A percentile compares a stretch with the other conserved stretches of the same genome.
Evolutionary conservation across 352 stramenopile genomes (phyloP).

Genomic region (Elongisporangium senticosum): DNA sequence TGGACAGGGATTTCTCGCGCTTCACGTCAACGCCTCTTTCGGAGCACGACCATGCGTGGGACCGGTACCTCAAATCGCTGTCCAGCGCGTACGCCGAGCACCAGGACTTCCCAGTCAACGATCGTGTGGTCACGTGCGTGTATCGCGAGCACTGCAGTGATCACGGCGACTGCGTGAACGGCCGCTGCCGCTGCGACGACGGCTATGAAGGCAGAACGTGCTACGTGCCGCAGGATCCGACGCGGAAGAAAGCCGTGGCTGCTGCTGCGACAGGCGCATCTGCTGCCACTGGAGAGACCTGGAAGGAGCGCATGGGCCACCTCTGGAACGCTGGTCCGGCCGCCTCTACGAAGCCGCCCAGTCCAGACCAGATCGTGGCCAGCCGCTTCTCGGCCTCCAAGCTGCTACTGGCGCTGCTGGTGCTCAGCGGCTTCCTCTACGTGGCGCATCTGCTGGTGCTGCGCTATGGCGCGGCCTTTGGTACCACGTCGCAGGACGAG

Average conservation of each 20-base stretch:
- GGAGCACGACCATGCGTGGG: slow-evolving; percentile 58
- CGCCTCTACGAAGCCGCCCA: slow-evolving; percentile 6
- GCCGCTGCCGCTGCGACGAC: slow-evolving; percentile 60
- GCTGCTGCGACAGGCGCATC: slow-evolving; percentile 14
- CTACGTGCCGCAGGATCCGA: slow-evolving; percentile 71
- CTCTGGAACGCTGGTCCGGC: slow-evolving; percentile 45
- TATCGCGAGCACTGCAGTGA: slow-evolving; percentile 80
- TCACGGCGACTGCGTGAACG: slow-evolving; percentile 80
- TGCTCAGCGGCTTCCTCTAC: slow-evolving; percentile 36
- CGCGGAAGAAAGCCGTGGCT: slow-evolving; percentile 11
- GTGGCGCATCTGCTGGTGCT: neutral
- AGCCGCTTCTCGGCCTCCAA: slow-evolving; percentile 23
- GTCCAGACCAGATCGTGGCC: neutral
- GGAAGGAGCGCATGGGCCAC: slow-evolving; percentile 55
- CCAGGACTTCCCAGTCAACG: slow-evolving; percentile 27
- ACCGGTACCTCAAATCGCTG: slow-evolving; percentile 72
- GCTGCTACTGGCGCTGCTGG: slow-evolving; percentile 30
- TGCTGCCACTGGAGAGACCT: slow-evolving; percentile 33
- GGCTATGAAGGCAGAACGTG: slow-evolving; percentile 76
- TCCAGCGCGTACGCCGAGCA: slow-evolving; percentile 42
- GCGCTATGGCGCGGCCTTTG: neutral
- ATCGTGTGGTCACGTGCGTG: slow-evolving; percentile 49
- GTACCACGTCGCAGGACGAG: neutral
- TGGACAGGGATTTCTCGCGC: slow-evolving; percentile 50
- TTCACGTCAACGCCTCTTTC: slow-evolving; percentile 53